Base-by-base conservation (phyloP, 208 protist species). In the Trypanosoma cruzi region DNA sequence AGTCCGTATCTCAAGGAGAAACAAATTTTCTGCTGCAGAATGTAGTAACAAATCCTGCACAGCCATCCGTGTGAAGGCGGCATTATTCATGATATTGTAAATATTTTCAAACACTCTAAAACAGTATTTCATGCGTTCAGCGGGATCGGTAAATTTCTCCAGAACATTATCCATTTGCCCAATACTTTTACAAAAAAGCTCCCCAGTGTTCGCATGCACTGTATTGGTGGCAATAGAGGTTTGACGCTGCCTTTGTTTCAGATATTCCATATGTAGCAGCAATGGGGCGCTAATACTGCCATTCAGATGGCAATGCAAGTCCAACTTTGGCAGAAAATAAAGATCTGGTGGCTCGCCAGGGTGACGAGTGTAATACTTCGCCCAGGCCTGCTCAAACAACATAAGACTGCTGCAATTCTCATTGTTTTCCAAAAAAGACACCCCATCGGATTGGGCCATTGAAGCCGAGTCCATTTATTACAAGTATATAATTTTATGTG, bases 101-200 rank as follows among this genome's bases (percentile, higher is more conserved):
- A 96, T 83, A 57, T 75, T 76, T 59, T 96, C 90, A 75, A 96
- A 96, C 0, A 93, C 74, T 6, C 44, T 53, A 61, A 96, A 96
- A 71, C 82, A 90, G 56, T 88, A 71, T 65, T 86, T 70, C 90
- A 96, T 96, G n/a, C 79, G 71, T 14, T 81, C 84, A 26, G 46
- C 46, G 14, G 75, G 52, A 16, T 65, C 50, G 29, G 5, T 42
- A 26, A 48, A 66, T 31, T 65, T 14, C 20, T 48, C 36, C 31
- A 57, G 29, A 42, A 57, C 40, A 49, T 31, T 28, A 18, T 64
- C 58, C n/a, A 55, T 11, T 16, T 8, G 20, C 13, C 48, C 11
- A 31, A 32, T n/a, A 49, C 50, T 0, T 24, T 37, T 26, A 24
- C 10, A 11, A 22, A 18, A 24, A 14, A 37, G 14, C 0, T 44